Evolutionary conservation across 2,329 filamentous ascomycete genomes (phyloP).

Genomic region (Ophiocordyceps camponoti-saundersi): DNA sequence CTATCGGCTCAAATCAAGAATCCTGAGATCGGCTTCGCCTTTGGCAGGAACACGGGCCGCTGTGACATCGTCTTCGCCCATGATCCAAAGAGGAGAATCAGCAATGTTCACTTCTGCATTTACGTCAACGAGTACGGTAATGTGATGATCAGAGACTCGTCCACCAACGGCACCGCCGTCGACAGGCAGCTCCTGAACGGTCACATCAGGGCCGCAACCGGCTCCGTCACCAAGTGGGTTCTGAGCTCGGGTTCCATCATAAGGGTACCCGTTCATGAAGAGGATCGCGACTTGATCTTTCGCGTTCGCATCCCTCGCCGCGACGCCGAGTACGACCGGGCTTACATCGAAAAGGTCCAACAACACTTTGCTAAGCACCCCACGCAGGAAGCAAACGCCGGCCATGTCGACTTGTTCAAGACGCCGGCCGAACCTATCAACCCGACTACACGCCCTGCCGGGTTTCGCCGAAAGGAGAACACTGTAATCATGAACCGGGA

Average conservation of each 20-base stretch:
- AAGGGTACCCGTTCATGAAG: constrained; percentile 42
- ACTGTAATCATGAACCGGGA: constrained; percentile 27
- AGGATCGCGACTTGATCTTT: constrained; percentile 51
- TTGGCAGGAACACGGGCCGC: constrained; percentile 56
- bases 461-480: constrained; percentile 10
- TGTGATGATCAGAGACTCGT: constrained; percentile 84
- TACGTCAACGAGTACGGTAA: constrained; percentile 74
- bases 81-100: constrained; percentile 57
- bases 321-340: constrained; percentile 45
- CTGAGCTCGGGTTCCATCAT: constrained; percentile 59
- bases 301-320: constrained; percentile 70
- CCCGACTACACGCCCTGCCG: constrained; percentile 2
- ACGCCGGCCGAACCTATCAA: constrained; percentile 6
- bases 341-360: constrained; percentile 53
- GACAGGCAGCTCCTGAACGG: constrained; percentile 49
- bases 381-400: constrained; percentile 21
- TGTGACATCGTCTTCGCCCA: constrained; percentile 58
- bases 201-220: constrained; percentile 16
- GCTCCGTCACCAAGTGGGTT: constrained; percentile 32
- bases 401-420: constrained; percentile 23
- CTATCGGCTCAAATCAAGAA: constrained; percentile 60
- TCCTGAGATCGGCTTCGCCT: constrained; percentile 58
- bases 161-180: constrained; percentile 89
- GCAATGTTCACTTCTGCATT: constrained; percentile 92
- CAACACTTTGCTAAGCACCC: constrained; percentile 39